phyloP scores from a whole-genome alignment of 2,329 filamentous ascomycete genomes.

The Fusarium tupiense region DNA sequence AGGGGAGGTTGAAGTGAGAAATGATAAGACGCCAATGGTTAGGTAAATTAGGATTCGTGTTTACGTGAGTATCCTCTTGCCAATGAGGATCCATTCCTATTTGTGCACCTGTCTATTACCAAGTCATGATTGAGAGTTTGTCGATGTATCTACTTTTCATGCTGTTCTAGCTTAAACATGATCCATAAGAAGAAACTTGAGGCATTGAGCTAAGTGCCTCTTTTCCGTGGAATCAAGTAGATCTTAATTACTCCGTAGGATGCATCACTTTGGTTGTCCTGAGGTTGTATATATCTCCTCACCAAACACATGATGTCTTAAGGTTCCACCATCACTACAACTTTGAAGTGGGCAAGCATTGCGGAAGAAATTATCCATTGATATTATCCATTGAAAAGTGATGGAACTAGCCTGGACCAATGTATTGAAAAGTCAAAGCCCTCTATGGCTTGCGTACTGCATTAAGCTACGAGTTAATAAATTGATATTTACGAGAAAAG shows the following conservation, averaged over 20 bases:
- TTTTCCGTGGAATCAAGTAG: neutral
- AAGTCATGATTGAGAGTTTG: neutral
- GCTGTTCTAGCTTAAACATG: neutral
- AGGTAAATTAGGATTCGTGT: slow-evolving; percentile 14
- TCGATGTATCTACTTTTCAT: slow-evolving; percentile 1
- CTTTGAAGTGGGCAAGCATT: neutral
- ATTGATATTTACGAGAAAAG: neutral
- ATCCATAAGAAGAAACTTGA: neutral
- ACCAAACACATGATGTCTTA: neutral
- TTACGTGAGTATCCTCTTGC: slow-evolving; percentile 2
- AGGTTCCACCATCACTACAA: slow-evolving; percentile 15
- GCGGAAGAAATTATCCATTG: neutral
- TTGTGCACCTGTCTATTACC: neutral
- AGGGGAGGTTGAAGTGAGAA: slow-evolving; percentile 8
- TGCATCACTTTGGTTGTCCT: neutral
- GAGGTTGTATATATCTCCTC: neutral
- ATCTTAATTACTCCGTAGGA: neutral
- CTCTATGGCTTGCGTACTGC: slow-evolving; percentile 13
- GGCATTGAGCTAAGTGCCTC: neutral
- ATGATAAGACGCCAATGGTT: slow-evolving; percentile 6
- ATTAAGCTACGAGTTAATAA: neutral
- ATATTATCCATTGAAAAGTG: neutral
- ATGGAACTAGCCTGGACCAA: neutral
- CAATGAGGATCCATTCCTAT: neutral
- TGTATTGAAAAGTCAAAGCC: neutral